Evolutionary conservation across 108 stramenopile genomes (phyloP).

Genomic region (Discostella pseudostelligera): DNA sequence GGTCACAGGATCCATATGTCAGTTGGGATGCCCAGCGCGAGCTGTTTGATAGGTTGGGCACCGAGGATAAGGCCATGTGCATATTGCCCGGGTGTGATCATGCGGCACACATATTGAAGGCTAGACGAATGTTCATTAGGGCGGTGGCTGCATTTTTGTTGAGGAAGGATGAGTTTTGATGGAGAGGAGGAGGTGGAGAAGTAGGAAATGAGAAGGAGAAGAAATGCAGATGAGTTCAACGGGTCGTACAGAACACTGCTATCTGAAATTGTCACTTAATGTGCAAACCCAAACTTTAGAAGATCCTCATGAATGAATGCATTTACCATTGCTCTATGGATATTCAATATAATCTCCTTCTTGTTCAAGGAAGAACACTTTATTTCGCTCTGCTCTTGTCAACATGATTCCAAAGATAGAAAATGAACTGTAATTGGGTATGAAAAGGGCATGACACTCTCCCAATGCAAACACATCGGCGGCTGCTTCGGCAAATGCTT

Average conservation of each 20-base stretch:
- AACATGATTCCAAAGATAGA: constrained; percentile 15
- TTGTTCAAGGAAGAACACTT: constrained; percentile 20
- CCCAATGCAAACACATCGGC: constrained; percentile 40
- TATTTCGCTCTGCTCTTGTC: constrained; percentile 12
- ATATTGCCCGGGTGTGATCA: constrained; percentile 40
- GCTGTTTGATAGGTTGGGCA: constrained; percentile 63
- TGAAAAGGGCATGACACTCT: constrained; percentile 40
- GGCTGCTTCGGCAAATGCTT: constrained; percentile 44
- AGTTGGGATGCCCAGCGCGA: constrained; percentile 64
- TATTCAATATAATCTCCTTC: too few relatives aligned
- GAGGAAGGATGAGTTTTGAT: constrained; percentile 29
- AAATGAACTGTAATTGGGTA: constrained; percentile 35
- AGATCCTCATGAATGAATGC: too few relatives aligned
- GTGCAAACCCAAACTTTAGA: too few relatives aligned
- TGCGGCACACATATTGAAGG: constrained; percentile 43
- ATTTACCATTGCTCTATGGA: too few relatives aligned
- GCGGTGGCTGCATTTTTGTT: constrained; percentile 37
- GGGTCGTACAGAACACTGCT: too few relatives aligned
- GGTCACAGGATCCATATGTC: constrained; percentile 79
- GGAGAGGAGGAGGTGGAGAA: background rate
- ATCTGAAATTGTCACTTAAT: too few relatives aligned
- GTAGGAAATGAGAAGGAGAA: background rate
- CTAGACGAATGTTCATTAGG: constrained; percentile 35
- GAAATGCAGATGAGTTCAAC: too few relatives aligned
- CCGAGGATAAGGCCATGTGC: constrained; percentile 35